These are phyloP conservation scores for Dianthus caryophyllus DNA, from an alignment of 148 eudicot species.

Conservation along the genomic window DNA sequence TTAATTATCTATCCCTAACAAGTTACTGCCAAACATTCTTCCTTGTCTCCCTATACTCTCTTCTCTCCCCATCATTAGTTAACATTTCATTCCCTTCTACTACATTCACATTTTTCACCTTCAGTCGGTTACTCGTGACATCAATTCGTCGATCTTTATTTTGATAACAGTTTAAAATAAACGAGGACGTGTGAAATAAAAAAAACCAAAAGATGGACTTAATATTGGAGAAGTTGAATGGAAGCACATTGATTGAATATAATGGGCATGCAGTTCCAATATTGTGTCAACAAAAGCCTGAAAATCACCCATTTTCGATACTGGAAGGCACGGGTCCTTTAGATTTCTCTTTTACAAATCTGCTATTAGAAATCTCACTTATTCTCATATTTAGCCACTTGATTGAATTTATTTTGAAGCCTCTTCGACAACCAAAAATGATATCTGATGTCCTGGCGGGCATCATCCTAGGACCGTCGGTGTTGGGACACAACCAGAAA, in stretches of 20 bases:
- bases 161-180: too few species aligned
- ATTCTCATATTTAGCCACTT: conserved; percentile 41
- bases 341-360: conserved; percentile 50
- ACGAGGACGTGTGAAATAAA: too few species aligned
- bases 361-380: conserved; percentile 42
- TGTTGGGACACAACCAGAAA: conserved; percentile 44
- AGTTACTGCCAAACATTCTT: conserved; percentile 7
- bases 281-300: conserved; percentile 28
- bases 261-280: conserved; percentile 14
- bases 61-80: background rate
- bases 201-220: conserved; percentile 4
- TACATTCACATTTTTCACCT: too few species aligned
- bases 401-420: conserved; percentile 55
- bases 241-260: conserved; percentile 15
- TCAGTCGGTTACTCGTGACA: background rate
- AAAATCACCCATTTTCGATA: conserved; percentile 38
- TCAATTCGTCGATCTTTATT: too few species aligned
- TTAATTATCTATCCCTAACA: too few species aligned
- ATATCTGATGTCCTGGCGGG: conserved; percentile 74
- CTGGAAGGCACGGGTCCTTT: conserved; percentile 36
- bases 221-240: conserved; percentile 17
- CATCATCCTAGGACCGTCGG: conserved; percentile 71
- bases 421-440: conserved; percentile 62
- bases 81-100: conserved; percentile 1
- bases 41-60: background rate